Conservation (phyloP, 345 rosid species). For the Linum usitatissimum region DNA sequence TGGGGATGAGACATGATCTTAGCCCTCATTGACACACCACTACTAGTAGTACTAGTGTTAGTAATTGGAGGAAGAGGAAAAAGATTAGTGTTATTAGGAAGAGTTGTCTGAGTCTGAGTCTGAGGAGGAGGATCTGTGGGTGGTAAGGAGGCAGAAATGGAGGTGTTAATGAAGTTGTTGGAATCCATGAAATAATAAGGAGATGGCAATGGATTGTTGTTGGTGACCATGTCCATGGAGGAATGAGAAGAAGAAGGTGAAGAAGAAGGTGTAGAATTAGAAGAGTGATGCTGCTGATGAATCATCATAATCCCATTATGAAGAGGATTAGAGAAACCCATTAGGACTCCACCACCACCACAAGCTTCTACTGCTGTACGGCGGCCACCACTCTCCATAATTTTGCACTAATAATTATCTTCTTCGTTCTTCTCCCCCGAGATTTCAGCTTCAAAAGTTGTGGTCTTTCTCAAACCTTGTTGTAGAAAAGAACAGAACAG, state of each 20-base stretch:
- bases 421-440: neutral
- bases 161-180: neutral
- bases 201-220: neutral
- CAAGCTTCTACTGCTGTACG: neutral
- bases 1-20: conserved; percentile 98
- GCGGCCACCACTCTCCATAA: neutral
- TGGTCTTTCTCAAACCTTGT: too few relatives aligned
- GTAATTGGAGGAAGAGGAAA: too few relatives aligned
- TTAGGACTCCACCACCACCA: too few relatives aligned
- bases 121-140: neutral
- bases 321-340: too few relatives aligned
- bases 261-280: neutral
- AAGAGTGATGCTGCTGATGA: neutral
- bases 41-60: neutral
- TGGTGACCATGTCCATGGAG: neutral
- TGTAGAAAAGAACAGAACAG: too few relatives aligned
- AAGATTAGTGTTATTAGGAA: neutral
- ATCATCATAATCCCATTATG: neutral
- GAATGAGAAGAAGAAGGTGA: neutral
- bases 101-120: too few relatives aligned
- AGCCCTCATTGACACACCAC: conserved; percentile 39
- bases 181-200: neutral
- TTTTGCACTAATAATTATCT: too few relatives aligned
- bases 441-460: neutral
- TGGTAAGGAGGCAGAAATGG: neutral